Percentiles rank a stretch among this genome's conserved stretches.
These are phyloP conservation scores for Lolium multiflorum DNA, from an alignment of 176 grass and related monocot species.

Conservation along the genomic window DNA sequence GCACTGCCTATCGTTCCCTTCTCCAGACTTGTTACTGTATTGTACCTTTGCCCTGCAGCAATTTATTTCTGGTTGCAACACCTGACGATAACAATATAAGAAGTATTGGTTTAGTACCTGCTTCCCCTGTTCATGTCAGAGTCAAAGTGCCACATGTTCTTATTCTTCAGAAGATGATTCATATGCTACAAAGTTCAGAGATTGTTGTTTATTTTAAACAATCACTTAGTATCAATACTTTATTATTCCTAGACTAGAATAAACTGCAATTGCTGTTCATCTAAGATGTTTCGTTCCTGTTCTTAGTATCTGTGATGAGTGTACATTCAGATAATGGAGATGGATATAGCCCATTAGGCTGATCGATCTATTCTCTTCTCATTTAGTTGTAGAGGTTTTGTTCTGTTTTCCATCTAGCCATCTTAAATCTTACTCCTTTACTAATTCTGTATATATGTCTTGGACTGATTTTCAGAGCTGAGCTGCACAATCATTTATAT, in stretches of 20 bases:
- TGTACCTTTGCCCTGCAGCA: not conserved
- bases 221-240: not conserved
- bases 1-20: not conserved
- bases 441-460: not conserved
- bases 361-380: not conserved
- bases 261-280: constrained; percentile 17
- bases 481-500: not conserved
- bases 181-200: constrained; percentile 11
- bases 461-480: not conserved
- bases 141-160: not conserved
- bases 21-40: not conserved
- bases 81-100: not conserved
- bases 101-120: not conserved
- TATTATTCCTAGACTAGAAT: not conserved
- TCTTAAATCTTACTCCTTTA: not conserved
- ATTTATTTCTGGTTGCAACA: not conserved
- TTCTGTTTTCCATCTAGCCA: not conserved
- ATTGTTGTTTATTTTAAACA: not conserved
- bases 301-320: not conserved
- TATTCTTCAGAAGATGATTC: not conserved
- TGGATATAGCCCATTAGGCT: not conserved
- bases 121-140: not conserved
- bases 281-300: not conserved
- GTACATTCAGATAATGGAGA: not conserved
- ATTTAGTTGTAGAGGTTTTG: not conserved